A percentile compares a stretch with the other conserved stretches of the same genome.
phyloP scores from a whole-genome alignment of 169 alveolate genomes.

The Eimeria maxima region DNA sequence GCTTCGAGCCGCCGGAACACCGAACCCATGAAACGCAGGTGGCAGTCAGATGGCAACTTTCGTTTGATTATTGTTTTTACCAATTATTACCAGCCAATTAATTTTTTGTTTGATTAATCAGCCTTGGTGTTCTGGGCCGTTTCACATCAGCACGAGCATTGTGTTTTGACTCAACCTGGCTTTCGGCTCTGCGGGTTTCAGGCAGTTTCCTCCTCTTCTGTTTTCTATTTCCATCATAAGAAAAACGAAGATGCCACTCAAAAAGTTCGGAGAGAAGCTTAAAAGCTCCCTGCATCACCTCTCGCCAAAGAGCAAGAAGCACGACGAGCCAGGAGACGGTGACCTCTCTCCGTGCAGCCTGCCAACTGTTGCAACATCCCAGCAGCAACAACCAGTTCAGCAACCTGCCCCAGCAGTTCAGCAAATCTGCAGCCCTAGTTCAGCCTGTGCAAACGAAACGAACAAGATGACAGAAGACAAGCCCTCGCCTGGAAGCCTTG shows the following conservation, averaged over 20 bases:
- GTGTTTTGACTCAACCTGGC: neutral
- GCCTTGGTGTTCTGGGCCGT: neutral
- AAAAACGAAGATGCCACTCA: conserved; percentile 45
- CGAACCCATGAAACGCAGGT: neutral
- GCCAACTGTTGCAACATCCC: conserved; percentile 50
- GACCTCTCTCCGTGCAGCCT: conserved; percentile 76
- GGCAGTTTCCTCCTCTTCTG: neutral
- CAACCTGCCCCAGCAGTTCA: neutral
- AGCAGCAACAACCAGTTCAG: conserved; percentile 55
- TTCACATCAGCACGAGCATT: neutral
- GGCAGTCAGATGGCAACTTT: neutral
- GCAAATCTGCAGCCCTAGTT: neutral
- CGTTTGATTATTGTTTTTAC: neutral
- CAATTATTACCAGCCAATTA: neutral
- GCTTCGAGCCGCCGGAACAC: conserved; percentile 21
- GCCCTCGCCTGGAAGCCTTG: neutral
- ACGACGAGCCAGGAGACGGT: conserved; percentile 50
- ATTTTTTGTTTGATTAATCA: neutral
- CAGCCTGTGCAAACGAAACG: neutral
- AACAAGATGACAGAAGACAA: neutral
- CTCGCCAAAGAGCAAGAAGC: conserved; percentile 68
- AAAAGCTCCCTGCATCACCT: conserved; percentile 69
- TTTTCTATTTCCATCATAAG: neutral
- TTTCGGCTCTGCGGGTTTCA: neutral
- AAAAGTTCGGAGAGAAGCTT: conserved; percentile 59